Percentiles rank a stretch among this genome's conserved stretches.
Conservation (phyloP, 225 moss, liverwort and hornwort species). For the Asterella californica region DNA sequence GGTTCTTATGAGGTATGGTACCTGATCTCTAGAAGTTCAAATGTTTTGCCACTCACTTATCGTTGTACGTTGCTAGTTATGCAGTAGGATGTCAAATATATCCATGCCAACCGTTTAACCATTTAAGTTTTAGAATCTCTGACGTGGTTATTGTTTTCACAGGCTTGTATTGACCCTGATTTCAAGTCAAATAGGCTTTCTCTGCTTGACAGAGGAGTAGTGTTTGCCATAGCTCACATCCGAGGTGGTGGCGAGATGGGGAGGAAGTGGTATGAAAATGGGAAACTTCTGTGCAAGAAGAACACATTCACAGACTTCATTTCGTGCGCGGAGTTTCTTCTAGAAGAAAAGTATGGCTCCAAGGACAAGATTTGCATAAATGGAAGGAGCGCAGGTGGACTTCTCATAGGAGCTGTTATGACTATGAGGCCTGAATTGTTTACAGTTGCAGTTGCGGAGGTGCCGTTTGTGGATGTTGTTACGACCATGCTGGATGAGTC, state of each 20-base stretch:
- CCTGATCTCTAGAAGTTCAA: neutral
- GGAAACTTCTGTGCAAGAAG: slow-evolving; percentile 73
- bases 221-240: slow-evolving; percentile 89
- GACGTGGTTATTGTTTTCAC: slow-evolving; percentile 23
- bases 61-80: neutral
- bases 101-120: neutral
- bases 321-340: slow-evolving; percentile 68
- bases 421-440: slow-evolving; percentile 92
- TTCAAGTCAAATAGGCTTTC: slow-evolving; percentile 63
- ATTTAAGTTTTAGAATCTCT: neutral
- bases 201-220: slow-evolving; percentile 73
- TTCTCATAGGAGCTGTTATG: slow-evolving; percentile 79
- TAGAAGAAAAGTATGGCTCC: slow-evolving; percentile 71
- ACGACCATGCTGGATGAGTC: slow-evolving; percentile 96
- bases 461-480: slow-evolving; percentile 89
- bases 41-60: neutral
- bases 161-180: slow-evolving; percentile 73
- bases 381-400: slow-evolving; percentile 93
- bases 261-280: slow-evolving; percentile 92
- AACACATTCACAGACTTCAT: slow-evolving; percentile 94
- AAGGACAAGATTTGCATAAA: slow-evolving; percentile 76
- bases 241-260: slow-evolving; percentile 99
- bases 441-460: slow-evolving; percentile 84
- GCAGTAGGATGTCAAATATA: neutral
- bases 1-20: slow-evolving; percentile 85